Conservation (phyloP, 441 rosid species). For the Aquilaria agallochum region DNA sequence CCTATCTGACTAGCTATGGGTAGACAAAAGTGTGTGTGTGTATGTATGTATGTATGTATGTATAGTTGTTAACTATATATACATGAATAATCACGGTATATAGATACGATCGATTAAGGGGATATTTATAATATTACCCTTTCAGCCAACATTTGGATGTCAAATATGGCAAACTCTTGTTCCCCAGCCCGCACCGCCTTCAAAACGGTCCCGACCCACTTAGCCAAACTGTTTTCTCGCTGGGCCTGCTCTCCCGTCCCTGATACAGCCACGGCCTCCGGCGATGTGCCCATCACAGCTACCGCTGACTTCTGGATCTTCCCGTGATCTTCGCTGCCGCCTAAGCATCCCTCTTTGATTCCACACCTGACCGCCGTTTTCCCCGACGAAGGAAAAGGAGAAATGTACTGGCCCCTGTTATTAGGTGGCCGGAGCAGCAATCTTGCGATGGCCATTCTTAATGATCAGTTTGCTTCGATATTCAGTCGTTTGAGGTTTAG, state of each 20-base stretch:
- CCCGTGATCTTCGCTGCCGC: constrained; percentile 19
- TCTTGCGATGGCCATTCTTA: constrained; percentile 48
- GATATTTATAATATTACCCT: constrained; percentile 25
- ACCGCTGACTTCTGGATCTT: constrained; percentile 23
- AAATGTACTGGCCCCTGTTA: constrained; percentile 19
- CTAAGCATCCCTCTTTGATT: constrained; percentile 20
- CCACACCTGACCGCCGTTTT: constrained; percentile 20
- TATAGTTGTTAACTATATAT: background rate
- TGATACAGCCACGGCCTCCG: constrained; percentile 14
- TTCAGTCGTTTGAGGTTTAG: background rate
- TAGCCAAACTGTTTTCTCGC: constrained; percentile 19
- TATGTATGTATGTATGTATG: background rate
- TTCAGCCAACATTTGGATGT: constrained; percentile 43
- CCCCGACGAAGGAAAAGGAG: constrained; percentile 20
- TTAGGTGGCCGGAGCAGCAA: constrained; percentile 21
- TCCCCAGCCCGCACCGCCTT: constrained; percentile 19
- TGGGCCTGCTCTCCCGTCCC: constrained; percentile 18
- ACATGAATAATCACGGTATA: background rate
- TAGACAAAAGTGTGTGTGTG: no score
- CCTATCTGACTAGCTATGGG: no score
- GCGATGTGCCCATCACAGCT: constrained; percentile 21
- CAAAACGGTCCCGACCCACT: constrained; percentile 16
- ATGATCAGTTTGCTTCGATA: background rate
- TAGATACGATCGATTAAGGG: background rate
- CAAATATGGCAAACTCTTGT: constrained; percentile 24